Evolutionary conservation across 805 yeast species (phyloP).

Genomic region (Saturnispora silvae): DNA sequence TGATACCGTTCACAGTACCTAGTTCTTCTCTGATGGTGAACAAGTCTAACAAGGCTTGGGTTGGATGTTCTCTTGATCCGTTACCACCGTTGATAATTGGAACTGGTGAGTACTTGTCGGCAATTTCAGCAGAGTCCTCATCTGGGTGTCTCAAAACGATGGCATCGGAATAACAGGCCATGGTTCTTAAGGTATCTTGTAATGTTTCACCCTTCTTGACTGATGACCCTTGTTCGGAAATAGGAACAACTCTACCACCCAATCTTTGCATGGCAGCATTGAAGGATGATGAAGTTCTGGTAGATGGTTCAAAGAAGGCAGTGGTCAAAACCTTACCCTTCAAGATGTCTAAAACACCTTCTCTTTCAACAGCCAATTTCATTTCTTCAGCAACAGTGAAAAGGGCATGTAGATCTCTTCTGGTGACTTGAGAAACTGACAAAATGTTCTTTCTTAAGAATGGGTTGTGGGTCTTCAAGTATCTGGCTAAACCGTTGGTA

Average conservation of each 20-base stretch:
- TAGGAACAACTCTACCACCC: constrained; percentile 93
- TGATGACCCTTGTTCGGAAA: constrained; percentile 79
- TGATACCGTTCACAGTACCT: constrained; percentile 96
- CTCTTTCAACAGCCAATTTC: constrained; percentile 93
- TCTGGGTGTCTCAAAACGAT: constrained; percentile 94
- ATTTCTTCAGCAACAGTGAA: constrained; percentile 97
- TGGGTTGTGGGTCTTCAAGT: constrained; percentile 76
- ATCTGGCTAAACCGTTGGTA: constrained; percentile 67
- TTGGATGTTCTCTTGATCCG: constrained; percentile 96
- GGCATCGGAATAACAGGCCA: constrained; percentile 94
- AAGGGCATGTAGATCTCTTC: constrained; percentile 83
- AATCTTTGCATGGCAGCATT: constrained; percentile 99
- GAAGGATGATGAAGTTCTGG: constrained; percentile 92
- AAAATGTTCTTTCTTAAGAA: constrained; percentile 81
- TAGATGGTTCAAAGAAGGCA: constrained; percentile 96
- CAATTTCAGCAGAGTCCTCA: constrained; percentile 83
- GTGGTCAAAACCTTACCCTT: constrained; percentile 88
- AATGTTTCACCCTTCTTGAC: constrained; percentile 97
- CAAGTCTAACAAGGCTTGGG: constrained; percentile 94
- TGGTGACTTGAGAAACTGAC: constrained; percentile 78
- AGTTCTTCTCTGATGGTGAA: constrained; percentile 98
- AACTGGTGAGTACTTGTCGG: constrained; percentile 93
- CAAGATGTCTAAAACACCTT: constrained; percentile 85
- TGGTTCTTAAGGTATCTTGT: constrained; percentile 90
- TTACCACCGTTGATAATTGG: constrained; percentile 98